Conservation (phyloP, 1,284 basidiomycete species). For the Leccinum solheimii region DNA sequence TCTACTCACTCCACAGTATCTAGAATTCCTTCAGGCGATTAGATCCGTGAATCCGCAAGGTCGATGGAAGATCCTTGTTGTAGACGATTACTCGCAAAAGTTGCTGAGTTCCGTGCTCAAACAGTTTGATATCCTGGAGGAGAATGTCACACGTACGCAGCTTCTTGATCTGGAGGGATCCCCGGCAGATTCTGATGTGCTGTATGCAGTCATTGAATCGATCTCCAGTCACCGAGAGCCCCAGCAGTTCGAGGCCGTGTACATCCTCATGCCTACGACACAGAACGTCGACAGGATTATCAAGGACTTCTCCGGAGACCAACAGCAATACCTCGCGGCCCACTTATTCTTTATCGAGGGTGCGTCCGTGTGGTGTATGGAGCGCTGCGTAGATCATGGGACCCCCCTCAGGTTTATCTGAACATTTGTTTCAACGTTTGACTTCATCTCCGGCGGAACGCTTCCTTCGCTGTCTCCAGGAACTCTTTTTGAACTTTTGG, state of each 20-base stretch:
- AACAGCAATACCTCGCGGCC: conserved; percentile 81
- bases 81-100: conserved; percentile 89
- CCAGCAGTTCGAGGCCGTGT: conserved; percentile 87
- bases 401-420: conserved; percentile 57
- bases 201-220: conserved; percentile 67
- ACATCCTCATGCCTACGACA: conserved; percentile 91
- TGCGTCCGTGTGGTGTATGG: conserved; percentile 31
- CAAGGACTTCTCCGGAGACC: conserved; percentile 71
- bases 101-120: conserved; percentile 87
- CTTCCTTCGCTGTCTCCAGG: conserved; percentile 70
- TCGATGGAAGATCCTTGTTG: conserved; percentile 96
- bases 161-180: conserved; percentile 1
- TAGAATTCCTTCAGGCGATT: conserved; percentile 80
- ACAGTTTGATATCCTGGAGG: conserved; percentile 89
- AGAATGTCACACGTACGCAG: conserved; percentile 88
- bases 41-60: conserved; percentile 78
- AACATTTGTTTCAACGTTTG: conserved; percentile 73
- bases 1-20: conserved; percentile 7
- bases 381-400: conserved; percentile 3
- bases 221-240: conserved; percentile 74
- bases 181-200: conserved; percentile 8
- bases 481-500: conserved; percentile 90
- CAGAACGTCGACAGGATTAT: conserved; percentile 94
- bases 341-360: conserved; percentile 97
- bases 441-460: conserved; percentile 72